phyloP scores from a whole-genome alignment of 2,329 filamentous ascomycete genomes.

The Neocatenulostroma microsporum region DNA sequence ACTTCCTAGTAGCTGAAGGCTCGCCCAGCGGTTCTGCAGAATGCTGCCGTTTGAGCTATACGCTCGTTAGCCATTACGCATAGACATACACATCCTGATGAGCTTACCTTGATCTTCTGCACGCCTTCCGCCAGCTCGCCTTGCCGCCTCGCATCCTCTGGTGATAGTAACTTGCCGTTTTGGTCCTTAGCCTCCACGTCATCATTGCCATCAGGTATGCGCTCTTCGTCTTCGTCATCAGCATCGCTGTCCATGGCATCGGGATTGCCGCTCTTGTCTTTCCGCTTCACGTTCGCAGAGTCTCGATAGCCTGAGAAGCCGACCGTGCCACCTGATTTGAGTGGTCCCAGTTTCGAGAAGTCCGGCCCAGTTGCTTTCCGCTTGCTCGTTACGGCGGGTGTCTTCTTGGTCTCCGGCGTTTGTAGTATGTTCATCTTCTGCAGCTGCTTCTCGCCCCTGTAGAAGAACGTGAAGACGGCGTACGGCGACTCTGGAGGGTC shows the following conservation, averaged over 20 bases:
- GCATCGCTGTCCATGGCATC: constrained; percentile 68
- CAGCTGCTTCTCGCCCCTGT: constrained; percentile 88
- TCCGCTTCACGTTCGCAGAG: constrained; percentile 43
- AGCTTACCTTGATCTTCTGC: constrained; percentile 64
- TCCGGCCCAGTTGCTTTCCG: constrained; percentile 76
- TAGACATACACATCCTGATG: not conserved
- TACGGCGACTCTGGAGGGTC: constrained; percentile 95
- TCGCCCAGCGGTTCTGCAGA: constrained; percentile 59
- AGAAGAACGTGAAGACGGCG: constrained; percentile 95
- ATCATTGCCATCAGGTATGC: constrained; percentile 56
- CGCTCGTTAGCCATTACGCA: not conserved
- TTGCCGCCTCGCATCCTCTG: constrained; percentile 64
- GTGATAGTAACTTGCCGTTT: constrained; percentile 47
- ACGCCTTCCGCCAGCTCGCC: constrained; percentile 74
- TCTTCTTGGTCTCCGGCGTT: constrained; percentile 52
- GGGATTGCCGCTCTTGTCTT: constrained; percentile 45
- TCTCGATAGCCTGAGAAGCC: constrained; percentile 79
- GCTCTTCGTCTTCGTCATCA: constrained; percentile 55
- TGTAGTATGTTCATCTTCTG: constrained; percentile 90
- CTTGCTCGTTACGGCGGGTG: constrained; percentile 58
- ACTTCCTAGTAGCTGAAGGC: constrained; percentile 33
- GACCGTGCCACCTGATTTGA: constrained; percentile 80
- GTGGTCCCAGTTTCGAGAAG: constrained; percentile 73
- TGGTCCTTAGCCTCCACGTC: constrained; percentile 54
- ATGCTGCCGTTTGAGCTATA: constrained; percentile 70